Evolutionary conservation across 164 flowering plant genomes (phyloP).

Genomic region (Saururus chinensis): DNA sequence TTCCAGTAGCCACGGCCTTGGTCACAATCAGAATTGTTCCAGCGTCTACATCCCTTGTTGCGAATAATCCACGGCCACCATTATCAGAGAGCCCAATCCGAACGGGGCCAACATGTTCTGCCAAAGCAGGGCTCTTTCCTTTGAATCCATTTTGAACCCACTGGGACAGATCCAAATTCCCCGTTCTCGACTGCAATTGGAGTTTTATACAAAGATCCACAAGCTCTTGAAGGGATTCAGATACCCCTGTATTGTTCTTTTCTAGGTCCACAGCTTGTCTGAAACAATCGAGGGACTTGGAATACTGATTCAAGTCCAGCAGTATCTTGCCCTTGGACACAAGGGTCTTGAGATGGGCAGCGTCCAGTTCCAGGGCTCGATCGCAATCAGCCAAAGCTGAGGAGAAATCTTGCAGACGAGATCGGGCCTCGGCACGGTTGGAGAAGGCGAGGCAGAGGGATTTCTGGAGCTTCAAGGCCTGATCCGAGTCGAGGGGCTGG

Average conservation of each 20-base stretch:
- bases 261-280: conserved; percentile 42
- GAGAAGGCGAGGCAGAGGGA: conserved; percentile 70
- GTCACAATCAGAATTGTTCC: conserved; percentile 65
- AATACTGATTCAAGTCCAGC: conserved; percentile 44
- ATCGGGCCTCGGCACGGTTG: conserved; percentile 66
- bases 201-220: conserved; percentile 62
- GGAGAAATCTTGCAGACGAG: conserved; percentile 23
- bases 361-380: conserved; percentile 48
- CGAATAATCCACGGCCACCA: conserved; percentile 55
- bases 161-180: conserved; percentile 67
- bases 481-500: conserved; percentile 14
- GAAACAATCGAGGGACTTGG: conserved; percentile 53
- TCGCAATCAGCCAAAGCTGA: conserved; percentile 62
- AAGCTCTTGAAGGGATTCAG: conserved; percentile 39
- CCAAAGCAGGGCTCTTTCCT: conserved; percentile 57
- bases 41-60: conserved; percentile 49
- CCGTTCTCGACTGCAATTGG: conserved; percentile 53
- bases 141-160: conserved; percentile 61
- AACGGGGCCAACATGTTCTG: conserved; percentile 61
- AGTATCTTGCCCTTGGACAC: conserved; percentile 76
- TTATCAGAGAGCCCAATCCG: conserved; percentile 50
- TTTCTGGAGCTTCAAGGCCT: conserved; percentile 33
- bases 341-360: conserved; percentile 65
- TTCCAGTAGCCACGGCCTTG: conserved; percentile 60
- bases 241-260: conserved; percentile 15